Evolutionary conservation across 2,329 filamentous ascomycete genomes (phyloP).

Genomic region (Paraphoma sp.): DNA sequence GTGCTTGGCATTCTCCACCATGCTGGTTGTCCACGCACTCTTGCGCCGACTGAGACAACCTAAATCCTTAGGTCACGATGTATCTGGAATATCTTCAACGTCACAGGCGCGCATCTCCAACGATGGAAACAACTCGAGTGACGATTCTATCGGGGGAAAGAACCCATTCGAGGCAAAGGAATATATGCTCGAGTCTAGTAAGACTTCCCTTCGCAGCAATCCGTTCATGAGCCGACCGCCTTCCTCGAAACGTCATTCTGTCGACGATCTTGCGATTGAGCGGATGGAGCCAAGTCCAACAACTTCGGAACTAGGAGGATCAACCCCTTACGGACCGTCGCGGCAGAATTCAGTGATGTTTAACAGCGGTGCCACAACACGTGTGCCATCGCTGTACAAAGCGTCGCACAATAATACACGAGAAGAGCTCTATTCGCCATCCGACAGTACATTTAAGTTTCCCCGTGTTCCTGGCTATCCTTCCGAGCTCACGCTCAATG

Average conservation of each 20-base stretch:
- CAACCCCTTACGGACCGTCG: slow-evolving; percentile 25
- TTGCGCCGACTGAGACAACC: slow-evolving; percentile 28
- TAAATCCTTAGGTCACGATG: slow-evolving; percentile 11
- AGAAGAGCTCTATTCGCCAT: not conserved
- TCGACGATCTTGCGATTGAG: slow-evolving; percentile 35
- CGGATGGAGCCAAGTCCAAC: slow-evolving; percentile 18
- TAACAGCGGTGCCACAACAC: slow-evolving; percentile 32
- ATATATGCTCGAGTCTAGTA: slow-evolving; percentile 3
- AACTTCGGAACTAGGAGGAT: slow-evolving; percentile 26
- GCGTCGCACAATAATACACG: not conserved
- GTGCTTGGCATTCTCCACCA: slow-evolving; percentile 35
- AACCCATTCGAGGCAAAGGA: slow-evolving; percentile 11
- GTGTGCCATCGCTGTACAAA: slow-evolving; percentile 21
- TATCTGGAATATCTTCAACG: not conserved
- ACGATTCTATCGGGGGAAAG: not conserved
- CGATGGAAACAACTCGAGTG: not conserved
- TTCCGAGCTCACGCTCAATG: slow-evolving; percentile 25
- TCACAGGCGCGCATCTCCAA: too few relatives aligned
- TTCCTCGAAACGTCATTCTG: slow-evolving; percentile 18
- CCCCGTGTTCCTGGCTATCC: slow-evolving; percentile 2
- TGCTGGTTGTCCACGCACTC: slow-evolving; percentile 40
- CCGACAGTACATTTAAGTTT: not conserved
- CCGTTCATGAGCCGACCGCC: slow-evolving; percentile 2
- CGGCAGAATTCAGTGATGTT: slow-evolving; percentile 27
- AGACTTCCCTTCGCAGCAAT: not conserved